A percentile compares a stretch with the other conserved stretches of the same genome.
Conservation (phyloP, 768 basidiomycete genomes). For the Pholiota conissans region DNA sequence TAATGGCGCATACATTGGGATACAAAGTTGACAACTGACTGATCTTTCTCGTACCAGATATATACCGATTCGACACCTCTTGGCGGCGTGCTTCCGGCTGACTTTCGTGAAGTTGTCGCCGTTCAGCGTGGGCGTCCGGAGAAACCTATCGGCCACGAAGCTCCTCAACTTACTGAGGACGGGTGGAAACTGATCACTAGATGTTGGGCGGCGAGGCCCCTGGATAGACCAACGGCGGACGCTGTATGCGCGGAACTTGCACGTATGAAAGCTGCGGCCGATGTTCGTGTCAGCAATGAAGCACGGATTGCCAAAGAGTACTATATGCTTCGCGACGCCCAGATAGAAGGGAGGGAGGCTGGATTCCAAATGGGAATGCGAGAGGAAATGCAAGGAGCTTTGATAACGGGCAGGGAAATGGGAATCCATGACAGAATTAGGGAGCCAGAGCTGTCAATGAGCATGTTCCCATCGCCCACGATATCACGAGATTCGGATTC, state of each 20-base stretch:
- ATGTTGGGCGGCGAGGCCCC: neutral
- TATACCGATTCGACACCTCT: neutral
- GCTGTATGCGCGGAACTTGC: neutral
- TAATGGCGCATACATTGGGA: neutral
- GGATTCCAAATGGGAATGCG: no score
- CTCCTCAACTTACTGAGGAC: neutral
- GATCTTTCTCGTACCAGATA: neutral
- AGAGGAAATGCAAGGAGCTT: no score
- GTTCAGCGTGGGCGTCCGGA: neutral
- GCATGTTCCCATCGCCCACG: no score
- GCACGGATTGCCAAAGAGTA: no score
- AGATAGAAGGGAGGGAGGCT: no score
- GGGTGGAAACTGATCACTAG: neutral
- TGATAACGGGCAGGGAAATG: no score
- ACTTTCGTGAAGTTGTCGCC: neutral
- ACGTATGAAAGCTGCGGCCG: neutral
- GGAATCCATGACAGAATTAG: no score
- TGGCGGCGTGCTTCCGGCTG: neutral
- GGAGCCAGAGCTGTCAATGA: no score
- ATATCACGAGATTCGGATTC: no score
- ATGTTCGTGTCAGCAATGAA: neutral
- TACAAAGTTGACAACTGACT: neutral
- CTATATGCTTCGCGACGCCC: no score
- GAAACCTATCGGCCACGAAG: neutral
- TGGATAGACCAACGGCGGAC: neutral